A percentile compares a stretch with the other conserved stretches of the same genome.
phyloP scores from a whole-genome alignment of 2,329 filamentous ascomycete species.

The Fusarium pininemorale region DNA sequence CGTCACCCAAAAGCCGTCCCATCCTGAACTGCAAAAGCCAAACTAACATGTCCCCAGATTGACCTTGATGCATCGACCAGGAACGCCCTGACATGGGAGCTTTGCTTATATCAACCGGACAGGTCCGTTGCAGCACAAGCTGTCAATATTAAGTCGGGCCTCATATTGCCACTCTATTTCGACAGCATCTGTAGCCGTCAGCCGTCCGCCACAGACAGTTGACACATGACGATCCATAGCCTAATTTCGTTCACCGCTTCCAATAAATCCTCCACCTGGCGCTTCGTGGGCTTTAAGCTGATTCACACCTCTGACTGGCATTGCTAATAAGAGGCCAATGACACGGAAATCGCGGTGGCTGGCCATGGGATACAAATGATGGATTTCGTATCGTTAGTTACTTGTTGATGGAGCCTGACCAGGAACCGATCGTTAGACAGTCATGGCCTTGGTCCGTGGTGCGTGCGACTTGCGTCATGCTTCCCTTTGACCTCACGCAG shows the following conservation, averaged over 20 bases:
- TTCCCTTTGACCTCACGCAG: conserved; percentile 18
- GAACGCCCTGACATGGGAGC: conserved; percentile 16
- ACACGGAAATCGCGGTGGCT: conserved; percentile 17
- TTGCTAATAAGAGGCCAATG: conserved; percentile 12
- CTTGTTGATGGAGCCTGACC: conserved; percentile 8
- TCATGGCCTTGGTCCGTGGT: conserved; percentile 20
- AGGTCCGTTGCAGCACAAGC: neutral
- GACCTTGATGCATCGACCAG: conserved; percentile 24
- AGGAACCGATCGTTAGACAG: conserved; percentile 18
- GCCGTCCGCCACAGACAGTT: conserved; percentile 25
- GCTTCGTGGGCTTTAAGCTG: conserved; percentile 15
- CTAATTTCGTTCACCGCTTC: conserved; percentile 37
- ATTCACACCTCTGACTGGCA: conserved; percentile 14
- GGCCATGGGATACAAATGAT: conserved; percentile 19
- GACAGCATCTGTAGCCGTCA: conserved; percentile 1
- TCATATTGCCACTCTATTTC: conserved; percentile 12
- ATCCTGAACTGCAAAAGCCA: conserved; percentile 31
- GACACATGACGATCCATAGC: conserved; percentile 34
- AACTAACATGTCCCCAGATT: conserved; percentile 34
- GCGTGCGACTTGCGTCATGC: conserved; percentile 15
- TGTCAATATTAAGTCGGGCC: neutral
- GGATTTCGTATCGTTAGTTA: conserved; percentile 7
- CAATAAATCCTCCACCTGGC: conserved; percentile 7
- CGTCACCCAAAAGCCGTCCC: conserved; percentile 35
- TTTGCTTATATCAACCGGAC: conserved; percentile 14